Evolutionary conservation across 2,329 filamentous ascomycete genomes (phyloP), one percentile per base, ranked within the genome.

Genomic region (Phialocephala subalpina): DNA sequence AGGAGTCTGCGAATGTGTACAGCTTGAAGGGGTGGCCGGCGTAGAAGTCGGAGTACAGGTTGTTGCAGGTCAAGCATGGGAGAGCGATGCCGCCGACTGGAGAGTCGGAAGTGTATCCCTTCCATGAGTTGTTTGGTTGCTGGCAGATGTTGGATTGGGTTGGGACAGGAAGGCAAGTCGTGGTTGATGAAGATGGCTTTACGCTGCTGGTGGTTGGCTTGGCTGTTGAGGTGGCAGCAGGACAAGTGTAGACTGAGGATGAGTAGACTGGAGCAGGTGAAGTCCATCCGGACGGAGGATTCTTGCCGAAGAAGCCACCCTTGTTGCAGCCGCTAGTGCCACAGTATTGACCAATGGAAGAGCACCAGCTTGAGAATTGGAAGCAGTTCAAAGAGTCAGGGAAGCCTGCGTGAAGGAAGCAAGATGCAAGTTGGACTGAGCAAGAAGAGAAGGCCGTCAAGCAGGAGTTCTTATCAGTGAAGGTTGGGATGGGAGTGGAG

Each of bases 71-170:
- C 36, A 87, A 80, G 63, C 84, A 76, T 55, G 85, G 85, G 60
- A 87, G 77, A 25, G 78, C 76, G 61, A 87, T 86, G 66, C 78
- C 81, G 58, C 83, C 85, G 18, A 86, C 83, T 2, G 83, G 81
- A 59, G 80, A 88, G 40, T 90, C 86, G 1, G 90, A 88, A 1
- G 86, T 88, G 74, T 94, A 95, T 60, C 87, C 88, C 70, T 84
- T 86, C 74, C 84, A 83, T 70, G 86, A 84, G 78, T 79, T 83
- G 60, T 78, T 76, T n/a, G 85, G 82, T 76, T 87, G 83, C 40
- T 75, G 78, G 81, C 85, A 87, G 72, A 87, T 81, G 49, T 74
- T 74, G 22, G 63, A 67, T 70, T 82, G 82, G 63, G 82, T 84
- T 1, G 83, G 81, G 38, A 81, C 76, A 1, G 84, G 82, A 61